Evolutionary conservation across 106 monocot genomes (phyloP).

Genomic region (Agapanthus africanus): DNA sequence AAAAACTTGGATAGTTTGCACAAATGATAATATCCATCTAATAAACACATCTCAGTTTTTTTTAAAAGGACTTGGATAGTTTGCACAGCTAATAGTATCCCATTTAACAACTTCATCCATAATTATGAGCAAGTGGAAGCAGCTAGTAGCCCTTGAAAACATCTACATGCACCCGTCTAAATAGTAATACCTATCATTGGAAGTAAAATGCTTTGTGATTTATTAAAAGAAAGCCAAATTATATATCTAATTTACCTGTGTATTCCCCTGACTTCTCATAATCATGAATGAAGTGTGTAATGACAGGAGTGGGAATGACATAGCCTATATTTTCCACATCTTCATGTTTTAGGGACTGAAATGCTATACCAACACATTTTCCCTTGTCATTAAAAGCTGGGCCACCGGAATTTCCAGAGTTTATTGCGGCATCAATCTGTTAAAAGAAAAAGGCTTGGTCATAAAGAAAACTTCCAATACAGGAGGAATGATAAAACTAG

Average conservation of each 20-base stretch:
- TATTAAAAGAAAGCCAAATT: too few relatives aligned
- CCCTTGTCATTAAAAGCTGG: constrained; percentile 97
- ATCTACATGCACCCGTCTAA: too few relatives aligned
- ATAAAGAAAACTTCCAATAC: background rate
- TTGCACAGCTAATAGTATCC: too few relatives aligned
- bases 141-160: too few relatives aligned
- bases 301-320: constrained; percentile 94
- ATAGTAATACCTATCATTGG: too few relatives aligned
- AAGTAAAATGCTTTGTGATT: too few relatives aligned
- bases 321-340: constrained; percentile 99
- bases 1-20: constrained; percentile 16
- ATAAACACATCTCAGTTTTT: too few relatives aligned
- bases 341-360: constrained; percentile 96
- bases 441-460: background rate
- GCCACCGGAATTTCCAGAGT: constrained; percentile 96
- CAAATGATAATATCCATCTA: too few relatives aligned
- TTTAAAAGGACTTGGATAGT: too few relatives aligned
- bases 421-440: constrained; percentile 99
- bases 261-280: constrained; percentile 90
- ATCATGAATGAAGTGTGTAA: constrained; percentile 84
- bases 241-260: too few relatives aligned
- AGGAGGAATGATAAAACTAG: too few relatives aligned
- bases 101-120: background rate
- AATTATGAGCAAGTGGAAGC: background rate
- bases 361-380: constrained; percentile 96